Evolutionary conservation across 176 grass and related monocot genomes (phyloP).

Genomic region (Tuctoria greenei): DNA sequence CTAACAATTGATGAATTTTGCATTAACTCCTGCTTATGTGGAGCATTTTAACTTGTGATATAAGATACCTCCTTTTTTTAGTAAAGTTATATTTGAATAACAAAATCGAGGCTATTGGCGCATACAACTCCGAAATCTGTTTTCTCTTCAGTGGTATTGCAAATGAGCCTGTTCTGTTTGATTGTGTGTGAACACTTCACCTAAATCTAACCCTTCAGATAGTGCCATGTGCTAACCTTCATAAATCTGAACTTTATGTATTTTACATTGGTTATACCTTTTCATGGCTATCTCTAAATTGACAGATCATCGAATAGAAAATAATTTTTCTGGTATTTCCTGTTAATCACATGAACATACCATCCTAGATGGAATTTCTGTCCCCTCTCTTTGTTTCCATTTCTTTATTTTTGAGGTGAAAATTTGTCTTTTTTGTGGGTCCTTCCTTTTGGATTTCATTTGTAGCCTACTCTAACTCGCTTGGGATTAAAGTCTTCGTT

Average conservation of each 20-base stretch:
- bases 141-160: not conserved
- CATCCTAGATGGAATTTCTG: not conserved
- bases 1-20: not conserved
- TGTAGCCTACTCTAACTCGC: too few relatives aligned
- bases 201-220: not conserved
- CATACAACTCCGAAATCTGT: not conserved
- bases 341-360: constrained; percentile 12
- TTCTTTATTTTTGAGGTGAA: too few relatives aligned
- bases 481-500: too few relatives aligned
- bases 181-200: not conserved
- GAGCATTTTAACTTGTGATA: not conserved
- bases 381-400: too few relatives aligned
- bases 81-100: not conserved
- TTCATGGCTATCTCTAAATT: too few relatives aligned
- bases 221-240: not conserved
- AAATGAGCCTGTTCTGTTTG: not conserved
- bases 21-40: not conserved
- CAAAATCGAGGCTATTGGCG: not conserved
- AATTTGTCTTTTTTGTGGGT: too few relatives aligned
- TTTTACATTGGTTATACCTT: not conserved
- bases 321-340: not conserved
- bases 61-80: not conserved
- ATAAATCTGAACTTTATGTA: not conserved
- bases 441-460: too few relatives aligned
- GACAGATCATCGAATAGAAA: not conserved